phyloP scores from a whole-genome alignment of 2,329 filamentous ascomycete genomes.

The Cordyceps cicadae region DNA sequence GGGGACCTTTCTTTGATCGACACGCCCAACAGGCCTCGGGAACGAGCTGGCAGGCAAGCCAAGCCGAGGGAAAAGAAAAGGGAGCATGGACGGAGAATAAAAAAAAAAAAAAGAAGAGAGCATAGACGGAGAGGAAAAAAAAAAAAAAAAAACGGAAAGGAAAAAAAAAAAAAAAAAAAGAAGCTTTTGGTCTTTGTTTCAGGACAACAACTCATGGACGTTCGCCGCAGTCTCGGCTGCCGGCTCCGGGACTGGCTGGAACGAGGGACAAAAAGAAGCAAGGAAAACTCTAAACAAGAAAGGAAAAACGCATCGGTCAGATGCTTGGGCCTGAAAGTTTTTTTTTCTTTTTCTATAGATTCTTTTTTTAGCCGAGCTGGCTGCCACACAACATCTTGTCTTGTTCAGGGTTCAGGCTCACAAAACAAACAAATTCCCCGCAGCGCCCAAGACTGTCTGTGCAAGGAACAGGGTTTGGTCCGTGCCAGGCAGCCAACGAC shows the following conservation, averaged over 20 bases:
- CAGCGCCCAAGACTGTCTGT: too few species aligned
- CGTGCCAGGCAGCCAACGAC: not conserved
- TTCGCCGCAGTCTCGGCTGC: not conserved
- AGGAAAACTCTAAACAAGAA: not conserved
- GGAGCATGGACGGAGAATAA: too few species aligned
- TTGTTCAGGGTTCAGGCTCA: too few species aligned
- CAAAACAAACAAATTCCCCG: too few species aligned
- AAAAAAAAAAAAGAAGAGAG: too few species aligned
- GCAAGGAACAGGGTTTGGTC: constrained; percentile 1
- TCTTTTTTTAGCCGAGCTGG: not conserved
- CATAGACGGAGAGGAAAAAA: too few species aligned
- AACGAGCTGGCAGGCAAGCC: too few species aligned
- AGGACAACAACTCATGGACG: not conserved
- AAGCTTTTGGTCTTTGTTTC: not conserved
- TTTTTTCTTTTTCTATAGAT: too few species aligned
- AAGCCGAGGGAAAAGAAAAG: too few species aligned
- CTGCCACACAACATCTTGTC: too few species aligned
- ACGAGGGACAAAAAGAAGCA: not conserved
- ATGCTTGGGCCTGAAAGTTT: not conserved
- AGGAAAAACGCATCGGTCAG: not conserved
- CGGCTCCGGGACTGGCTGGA: not conserved
- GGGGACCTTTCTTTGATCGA: not conserved
- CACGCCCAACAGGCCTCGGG: not conserved
- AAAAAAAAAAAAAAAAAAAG: not conserved
- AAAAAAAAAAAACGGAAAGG: too few species aligned